Evolutionary conservation across 2,329 filamentous ascomycete species (phyloP).

Genomic region (Amylocarpus encephaloides): DNA sequence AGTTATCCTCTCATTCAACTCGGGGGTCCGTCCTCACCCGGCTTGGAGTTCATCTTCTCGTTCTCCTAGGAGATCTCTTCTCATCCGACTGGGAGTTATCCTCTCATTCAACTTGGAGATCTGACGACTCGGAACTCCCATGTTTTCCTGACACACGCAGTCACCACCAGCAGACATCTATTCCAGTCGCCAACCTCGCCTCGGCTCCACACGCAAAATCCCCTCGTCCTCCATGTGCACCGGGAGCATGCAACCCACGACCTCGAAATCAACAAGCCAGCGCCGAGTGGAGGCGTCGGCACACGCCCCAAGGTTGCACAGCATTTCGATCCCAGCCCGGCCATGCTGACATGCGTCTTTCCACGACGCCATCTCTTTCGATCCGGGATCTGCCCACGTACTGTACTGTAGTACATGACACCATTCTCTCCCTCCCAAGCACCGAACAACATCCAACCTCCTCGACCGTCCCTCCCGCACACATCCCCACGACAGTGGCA

Average conservation of each 20-base stretch:
- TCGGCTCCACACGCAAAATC: conserved; percentile 2
- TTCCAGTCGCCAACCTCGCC: neutral
- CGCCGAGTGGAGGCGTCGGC: neutral
- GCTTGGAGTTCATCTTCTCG: no score
- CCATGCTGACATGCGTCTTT: conserved; percentile 9
- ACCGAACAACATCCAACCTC: neutral
- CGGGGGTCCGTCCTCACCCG: no score
- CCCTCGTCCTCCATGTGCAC: conserved; percentile 1
- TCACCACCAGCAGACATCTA: neutral
- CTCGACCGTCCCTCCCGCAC: neutral
- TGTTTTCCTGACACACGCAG: no score
- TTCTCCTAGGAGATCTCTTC: no score
- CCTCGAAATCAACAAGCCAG: conserved; percentile 2
- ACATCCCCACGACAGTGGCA: neutral
- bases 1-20: no score
- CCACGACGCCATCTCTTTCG: conserved; percentile 2
- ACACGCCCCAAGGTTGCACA: conserved; percentile 5
- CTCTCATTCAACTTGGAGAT: no score
- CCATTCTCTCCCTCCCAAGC: neutral
- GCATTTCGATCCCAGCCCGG: neutral
- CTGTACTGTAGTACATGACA: no score
- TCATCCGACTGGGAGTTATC: no score
- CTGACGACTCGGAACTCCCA: neutral
- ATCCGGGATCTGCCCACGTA: conserved; percentile 5
- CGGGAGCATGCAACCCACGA: neutral